A percentile compares a stretch with the other conserved stretches of the same genome.
Evolutionary conservation across 1,139 yeast species (phyloP).

Genomic region (Kodamaea sp.): DNA sequence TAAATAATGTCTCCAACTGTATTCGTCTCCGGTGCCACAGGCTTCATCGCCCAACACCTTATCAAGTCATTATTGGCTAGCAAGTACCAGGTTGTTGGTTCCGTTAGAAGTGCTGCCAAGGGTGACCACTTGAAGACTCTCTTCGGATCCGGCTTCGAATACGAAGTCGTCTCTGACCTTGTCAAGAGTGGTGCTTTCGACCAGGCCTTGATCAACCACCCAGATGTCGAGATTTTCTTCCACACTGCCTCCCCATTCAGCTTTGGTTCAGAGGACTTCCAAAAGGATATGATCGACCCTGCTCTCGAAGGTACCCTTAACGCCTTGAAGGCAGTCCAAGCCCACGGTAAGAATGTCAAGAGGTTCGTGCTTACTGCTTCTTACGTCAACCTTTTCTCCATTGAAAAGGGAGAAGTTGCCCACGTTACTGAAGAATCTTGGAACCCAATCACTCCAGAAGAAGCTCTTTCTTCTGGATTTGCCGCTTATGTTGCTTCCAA

Average conservation of each 20-base stretch:
- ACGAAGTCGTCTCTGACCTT: constrained; percentile 49
- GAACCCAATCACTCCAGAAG: constrained; percentile 9
- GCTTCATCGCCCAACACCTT: constrained; percentile 35
- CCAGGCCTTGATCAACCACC: constrained; percentile 44
- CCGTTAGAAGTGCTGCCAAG: constrained; percentile 7
- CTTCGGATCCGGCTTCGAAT: constrained; percentile 27
- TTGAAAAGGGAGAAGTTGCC: too few relatives aligned
- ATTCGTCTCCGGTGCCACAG: constrained; percentile 43
- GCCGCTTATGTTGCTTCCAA: constrained; percentile 53
- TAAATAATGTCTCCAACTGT: too few relatives aligned
- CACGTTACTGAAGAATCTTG: constrained; percentile 34
- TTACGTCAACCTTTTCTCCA: constrained; percentile 6
- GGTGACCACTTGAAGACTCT: constrained; percentile 21
- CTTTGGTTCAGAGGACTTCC: constrained; percentile 30
- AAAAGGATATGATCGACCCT: constrained; percentile 47
- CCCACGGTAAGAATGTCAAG: constrained; percentile 23
- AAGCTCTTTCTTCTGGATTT: background rate
- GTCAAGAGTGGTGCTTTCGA: constrained; percentile 52
- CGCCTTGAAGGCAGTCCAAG: constrained; percentile 35
- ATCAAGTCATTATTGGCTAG: constrained; percentile 21
- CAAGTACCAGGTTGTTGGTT: constrained; percentile 7
- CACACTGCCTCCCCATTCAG: constrained; percentile 62
- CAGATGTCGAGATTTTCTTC: constrained; percentile 52
- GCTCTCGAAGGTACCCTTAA: constrained; percentile 53
- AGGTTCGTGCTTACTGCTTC: constrained; percentile 31